phyloP scores from a whole-genome alignment of 108 stramenopile species.

The Cyclotella choctawhatcheeana region DNA sequence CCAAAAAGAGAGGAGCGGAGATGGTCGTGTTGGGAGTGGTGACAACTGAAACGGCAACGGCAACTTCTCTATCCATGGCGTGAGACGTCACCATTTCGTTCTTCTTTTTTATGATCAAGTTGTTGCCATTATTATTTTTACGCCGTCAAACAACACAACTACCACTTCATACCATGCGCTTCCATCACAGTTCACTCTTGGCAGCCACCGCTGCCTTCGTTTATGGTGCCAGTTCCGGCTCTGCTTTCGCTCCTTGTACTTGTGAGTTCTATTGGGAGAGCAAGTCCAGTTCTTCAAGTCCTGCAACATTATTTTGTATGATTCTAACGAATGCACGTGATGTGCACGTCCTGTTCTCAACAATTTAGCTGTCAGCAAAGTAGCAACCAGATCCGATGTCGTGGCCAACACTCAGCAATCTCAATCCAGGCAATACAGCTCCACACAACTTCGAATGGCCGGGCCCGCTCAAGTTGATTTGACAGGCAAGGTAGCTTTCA shows the following conservation, averaged over 20 bases:
- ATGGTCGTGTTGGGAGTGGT: too few species aligned
- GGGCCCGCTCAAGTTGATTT: conserved; percentile 67
- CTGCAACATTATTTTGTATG: background rate
- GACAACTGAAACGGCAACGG: too few species aligned
- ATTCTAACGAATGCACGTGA: background rate
- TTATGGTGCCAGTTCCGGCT: conserved; percentile 37
- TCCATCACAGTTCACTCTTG: conserved; percentile 43
- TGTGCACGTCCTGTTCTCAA: background rate
- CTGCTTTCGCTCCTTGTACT: conserved; percentile 45
- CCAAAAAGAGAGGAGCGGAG: too few species aligned
- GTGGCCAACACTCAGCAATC: conserved; percentile 35
- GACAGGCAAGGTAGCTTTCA: conserved; percentile 94
- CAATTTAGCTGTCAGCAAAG: conserved; percentile 44
- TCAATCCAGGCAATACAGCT: conserved; percentile 49
- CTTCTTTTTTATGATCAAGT: too few species aligned
- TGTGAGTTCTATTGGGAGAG: conserved; percentile 25
- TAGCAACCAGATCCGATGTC: conserved; percentile 32
- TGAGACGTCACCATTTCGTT: too few species aligned
- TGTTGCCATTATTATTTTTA: background rate
- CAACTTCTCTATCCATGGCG: too few species aligned
- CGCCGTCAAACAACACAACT: background rate
- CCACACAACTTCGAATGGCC: conserved; percentile 61
- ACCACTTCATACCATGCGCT: conserved; percentile 26
- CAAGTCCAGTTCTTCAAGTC: background rate
- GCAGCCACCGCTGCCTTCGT: conserved; percentile 43